phyloP scores from a whole-genome alignment of 768 basidiomycete species.

The Porphyrellus cyaneotinctus region DNA sequence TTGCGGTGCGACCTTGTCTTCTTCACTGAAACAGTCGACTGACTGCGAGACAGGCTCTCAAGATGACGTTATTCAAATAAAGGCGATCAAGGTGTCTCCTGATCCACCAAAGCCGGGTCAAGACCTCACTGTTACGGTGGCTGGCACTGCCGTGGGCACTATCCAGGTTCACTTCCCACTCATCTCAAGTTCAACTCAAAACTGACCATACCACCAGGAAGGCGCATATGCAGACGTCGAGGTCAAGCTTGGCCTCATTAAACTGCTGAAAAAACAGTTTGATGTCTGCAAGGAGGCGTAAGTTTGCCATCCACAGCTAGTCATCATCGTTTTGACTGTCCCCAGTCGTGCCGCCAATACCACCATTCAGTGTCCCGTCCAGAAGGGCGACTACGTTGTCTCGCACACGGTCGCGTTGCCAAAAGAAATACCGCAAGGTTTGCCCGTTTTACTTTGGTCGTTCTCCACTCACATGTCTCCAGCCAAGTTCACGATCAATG shows the following conservation, averaged over 20 bases:
- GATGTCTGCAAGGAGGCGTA: slow-evolving; percentile 95
- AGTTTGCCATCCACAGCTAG: slow-evolving; percentile 32
- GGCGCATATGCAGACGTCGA: slow-evolving; percentile 87
- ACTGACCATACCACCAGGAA: slow-evolving; percentile 49
- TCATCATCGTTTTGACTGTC: slow-evolving; percentile 1
- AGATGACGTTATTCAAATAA: slow-evolving; percentile 52
- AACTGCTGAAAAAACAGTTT: slow-evolving; percentile 77
- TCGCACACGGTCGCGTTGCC: slow-evolving; percentile 83
- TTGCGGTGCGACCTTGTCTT: slow-evolving; percentile 60
- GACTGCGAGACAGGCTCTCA: slow-evolving; percentile 37
- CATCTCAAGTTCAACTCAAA: not conserved
- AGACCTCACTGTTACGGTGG: slow-evolving; percentile 81
- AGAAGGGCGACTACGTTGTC: slow-evolving; percentile 66
- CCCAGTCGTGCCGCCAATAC: slow-evolving; percentile 70
- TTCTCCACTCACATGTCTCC: slow-evolving; percentile 2
- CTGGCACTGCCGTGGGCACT: slow-evolving; percentile 49
- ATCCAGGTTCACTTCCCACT: slow-evolving; percentile 55
- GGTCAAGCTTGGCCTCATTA: slow-evolving; percentile 93
- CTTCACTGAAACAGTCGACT: not conserved
- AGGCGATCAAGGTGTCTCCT: slow-evolving; percentile 71
- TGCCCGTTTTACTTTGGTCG: slow-evolving; percentile 7
- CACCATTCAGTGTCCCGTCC: slow-evolving; percentile 79
- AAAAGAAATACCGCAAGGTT: slow-evolving; percentile 84
- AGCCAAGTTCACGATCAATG: slow-evolving; percentile 83
- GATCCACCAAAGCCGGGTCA: slow-evolving; percentile 89